Base-by-base conservation (phyloP, 1,284 basidiomycete species). In the Fistulina hepatica region DNA sequence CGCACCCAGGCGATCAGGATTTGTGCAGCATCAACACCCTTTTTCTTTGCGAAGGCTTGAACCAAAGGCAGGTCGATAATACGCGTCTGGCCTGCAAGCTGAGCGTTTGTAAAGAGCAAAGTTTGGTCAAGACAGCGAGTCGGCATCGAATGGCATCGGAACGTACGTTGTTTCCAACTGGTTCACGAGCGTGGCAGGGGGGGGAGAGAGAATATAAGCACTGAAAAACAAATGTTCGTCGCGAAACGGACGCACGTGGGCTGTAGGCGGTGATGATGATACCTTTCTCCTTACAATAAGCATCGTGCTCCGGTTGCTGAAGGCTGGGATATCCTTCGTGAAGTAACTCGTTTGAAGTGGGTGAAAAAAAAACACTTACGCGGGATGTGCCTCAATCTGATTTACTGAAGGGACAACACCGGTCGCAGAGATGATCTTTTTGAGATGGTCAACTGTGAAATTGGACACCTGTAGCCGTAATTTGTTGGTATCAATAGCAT, bases 1-100 rank as follows among this genome's bases (percentile, higher is more conserved):
- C 28, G 9, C 28, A 31, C 59, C 65, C 68, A 73, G 16, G 69
- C 68, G 44, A 72, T 63, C 24, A 76, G 58, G n/a, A 75, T 63
- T 44, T 72, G 69, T 2, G 65, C 71, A 8, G 63, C 53, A 5
- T 64, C 61, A 21, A 60, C 63, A 34, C 58, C 54, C 36, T 67
- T 51, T 41, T 58, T 51, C 35, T 63, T 40, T 19, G 56, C 40
- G 12, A 42, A 23, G 9, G 24, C 36, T 8, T 19, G 17, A 19
- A 42, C 40, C 2, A 20, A 4, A 5, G 26, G 20, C 24, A 31
- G 21, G 12, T 19, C 27, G 28, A 39, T 42, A 23, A 42, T 30
- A 12, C 27, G 40, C 13, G 40, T 20, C 11, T 36, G 16, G 26
- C 40, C 40, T 2, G 40, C 23, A 8, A 42, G 10, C 33, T 34